These are phyloP conservation scores for Phallus indusiatus DNA, from an alignment of 768 basidiomycete genomes.

Conservation along the genomic window DNA sequence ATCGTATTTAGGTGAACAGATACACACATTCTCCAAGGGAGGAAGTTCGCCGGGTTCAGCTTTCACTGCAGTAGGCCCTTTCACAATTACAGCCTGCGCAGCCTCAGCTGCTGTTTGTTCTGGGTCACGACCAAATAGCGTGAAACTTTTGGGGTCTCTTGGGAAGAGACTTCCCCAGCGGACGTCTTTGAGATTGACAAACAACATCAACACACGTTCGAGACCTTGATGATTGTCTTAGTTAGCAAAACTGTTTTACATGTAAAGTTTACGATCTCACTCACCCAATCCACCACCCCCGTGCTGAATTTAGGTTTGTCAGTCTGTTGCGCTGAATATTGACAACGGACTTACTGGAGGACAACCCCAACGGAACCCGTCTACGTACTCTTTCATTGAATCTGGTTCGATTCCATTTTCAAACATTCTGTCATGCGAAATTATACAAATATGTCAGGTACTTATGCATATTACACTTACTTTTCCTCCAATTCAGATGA, in stretches of 20 bases:
- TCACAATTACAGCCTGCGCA: slow-evolving; percentile 18
- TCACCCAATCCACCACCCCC: slow-evolving; percentile 41
- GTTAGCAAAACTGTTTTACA: slow-evolving; percentile 1
- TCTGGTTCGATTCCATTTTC: slow-evolving; percentile 29
- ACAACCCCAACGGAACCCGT: slow-evolving; percentile 39
- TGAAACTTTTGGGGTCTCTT: slow-evolving; percentile 30
- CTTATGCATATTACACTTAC: not conserved
- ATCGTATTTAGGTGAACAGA: not conserved
- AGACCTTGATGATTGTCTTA: slow-evolving; percentile 18
- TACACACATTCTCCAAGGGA: slow-evolving; percentile 23
- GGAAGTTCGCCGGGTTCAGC: slow-evolving; percentile 19
- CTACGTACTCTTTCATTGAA: slow-evolving; percentile 37
- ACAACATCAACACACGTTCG: slow-evolving; percentile 43
- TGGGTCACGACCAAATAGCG: slow-evolving; percentile 12
- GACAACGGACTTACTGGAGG: slow-evolving; percentile 24
- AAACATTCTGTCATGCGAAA: slow-evolving; percentile 20
- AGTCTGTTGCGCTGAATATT: not conserved
- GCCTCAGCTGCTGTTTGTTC: slow-evolving; percentile 11
- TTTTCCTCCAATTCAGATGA: slow-evolving; percentile 29
- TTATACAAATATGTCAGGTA: not conserved
- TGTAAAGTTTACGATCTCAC: slow-evolving; percentile 9
- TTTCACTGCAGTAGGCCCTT: slow-evolving; percentile 21
- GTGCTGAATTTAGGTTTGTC: slow-evolving; percentile 16
- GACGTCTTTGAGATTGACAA: slow-evolving; percentile 38
- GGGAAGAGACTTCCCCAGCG: slow-evolving; percentile 37